These are phyloP conservation scores for Chlamydomonas schloesseri DNA, from an alignment of 139 green algal species.

Conservation along the genomic window DNA sequence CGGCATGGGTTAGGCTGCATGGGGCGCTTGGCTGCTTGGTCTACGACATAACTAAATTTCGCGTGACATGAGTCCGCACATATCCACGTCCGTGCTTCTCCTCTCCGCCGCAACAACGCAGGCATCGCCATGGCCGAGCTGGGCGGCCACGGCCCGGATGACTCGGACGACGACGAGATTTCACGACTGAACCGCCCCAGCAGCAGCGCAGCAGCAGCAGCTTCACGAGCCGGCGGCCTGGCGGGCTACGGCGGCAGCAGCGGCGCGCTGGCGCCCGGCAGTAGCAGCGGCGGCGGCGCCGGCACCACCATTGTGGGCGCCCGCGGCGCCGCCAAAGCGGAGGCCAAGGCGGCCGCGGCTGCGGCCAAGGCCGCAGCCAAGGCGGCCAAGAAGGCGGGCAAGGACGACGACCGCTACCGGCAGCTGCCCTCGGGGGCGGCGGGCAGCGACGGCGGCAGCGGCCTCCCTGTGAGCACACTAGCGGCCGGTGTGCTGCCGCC, in stretches of 20 bases:
- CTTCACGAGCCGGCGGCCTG: too few relatives aligned
- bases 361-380: background rate
- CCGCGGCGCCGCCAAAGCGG: background rate
- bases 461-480: too few relatives aligned
- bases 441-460: background rate
- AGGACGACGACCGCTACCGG: slow-evolving; percentile 11
- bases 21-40: too few relatives aligned
- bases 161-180: background rate
- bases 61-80: too few relatives aligned
- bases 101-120: too few relatives aligned
- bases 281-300: background rate
- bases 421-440: background rate
- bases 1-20: too few relatives aligned
- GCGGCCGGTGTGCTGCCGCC: background rate
- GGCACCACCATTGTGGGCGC: background rate
- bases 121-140: slow-evolving; percentile 34
- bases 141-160: background rate
- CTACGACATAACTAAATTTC: too few relatives aligned
- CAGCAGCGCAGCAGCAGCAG: background rate
- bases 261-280: background rate
- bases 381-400: background rate
- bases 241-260: background rate
- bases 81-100: too few relatives aligned
- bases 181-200: background rate
- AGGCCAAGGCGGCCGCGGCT: background rate